Percentiles rank a stretch among this genome's conserved stretches.
Evolutionary conservation across 2,329 filamentous ascomycete genomes (phyloP).

Genomic region (Neonectria hederae): DNA sequence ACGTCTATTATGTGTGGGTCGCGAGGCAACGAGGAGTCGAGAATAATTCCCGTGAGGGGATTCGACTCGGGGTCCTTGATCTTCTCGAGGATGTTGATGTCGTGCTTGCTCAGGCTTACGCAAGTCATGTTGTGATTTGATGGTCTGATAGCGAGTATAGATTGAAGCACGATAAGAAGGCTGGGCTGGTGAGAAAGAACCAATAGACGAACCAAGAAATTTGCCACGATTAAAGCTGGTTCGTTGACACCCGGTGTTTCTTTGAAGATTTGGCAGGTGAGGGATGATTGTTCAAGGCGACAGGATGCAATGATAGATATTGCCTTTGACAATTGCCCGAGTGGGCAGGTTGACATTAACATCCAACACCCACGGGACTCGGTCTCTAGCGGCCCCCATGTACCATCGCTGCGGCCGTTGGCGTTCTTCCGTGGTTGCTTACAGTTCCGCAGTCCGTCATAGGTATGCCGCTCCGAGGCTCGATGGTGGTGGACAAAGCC

Average conservation of each 20-base stretch:
- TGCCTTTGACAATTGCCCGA: not conserved
- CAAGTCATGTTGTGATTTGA: conserved; percentile 54
- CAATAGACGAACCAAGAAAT: conserved; percentile 4
- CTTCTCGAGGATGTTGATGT: conserved; percentile 71
- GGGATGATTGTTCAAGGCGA: conserved; percentile 10
- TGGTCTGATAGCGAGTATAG: conserved; percentile 22
- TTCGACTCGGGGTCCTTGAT: conserved; percentile 74
- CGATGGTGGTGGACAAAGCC: conserved; percentile 19
- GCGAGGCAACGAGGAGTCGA: conserved; percentile 64
- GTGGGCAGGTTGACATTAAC: conserved; percentile 2
- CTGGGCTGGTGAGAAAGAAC: not conserved
- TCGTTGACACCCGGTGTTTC: conserved; percentile 11
- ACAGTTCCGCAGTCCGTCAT: conserved; percentile 28
- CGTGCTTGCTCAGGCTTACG: conserved; percentile 63
- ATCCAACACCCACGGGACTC: conserved; percentile 5
- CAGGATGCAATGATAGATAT: conserved; percentile 15
- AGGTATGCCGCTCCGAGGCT: conserved; percentile 17
- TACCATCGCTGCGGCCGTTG: not conserved
- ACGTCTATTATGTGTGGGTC: conserved; percentile 66
- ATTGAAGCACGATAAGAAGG: not conserved
- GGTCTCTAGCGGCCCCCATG: conserved; percentile 4
- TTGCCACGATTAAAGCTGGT: not conserved
- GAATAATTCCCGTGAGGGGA: conserved; percentile 61
- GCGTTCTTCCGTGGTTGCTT: not conserved
- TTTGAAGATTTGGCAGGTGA: not conserved